phyloP scores from a whole-genome alignment of 2,329 filamentous ascomycete species.

The Cordyceps cateniannulata region DNA sequence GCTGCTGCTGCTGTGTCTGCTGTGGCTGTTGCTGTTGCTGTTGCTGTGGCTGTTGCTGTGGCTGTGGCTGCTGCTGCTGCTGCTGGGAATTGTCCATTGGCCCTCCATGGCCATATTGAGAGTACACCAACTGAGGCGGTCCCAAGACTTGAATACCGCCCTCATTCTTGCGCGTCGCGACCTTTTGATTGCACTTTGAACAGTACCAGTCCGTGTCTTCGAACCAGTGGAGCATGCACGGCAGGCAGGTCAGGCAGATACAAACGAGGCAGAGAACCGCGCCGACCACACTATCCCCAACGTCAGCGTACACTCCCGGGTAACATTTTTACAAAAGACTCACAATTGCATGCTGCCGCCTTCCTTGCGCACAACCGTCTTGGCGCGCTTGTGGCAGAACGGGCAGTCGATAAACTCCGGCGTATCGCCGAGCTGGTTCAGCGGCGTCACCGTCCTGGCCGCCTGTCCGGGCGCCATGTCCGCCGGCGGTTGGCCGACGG shows the following conservation, averaged over 20 bases:
- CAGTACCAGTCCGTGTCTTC: slow-evolving; percentile 25
- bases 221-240: slow-evolving; percentile 27
- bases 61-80: slow-evolving; percentile 6
- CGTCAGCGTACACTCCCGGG: neutral
- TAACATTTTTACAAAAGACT: neutral
- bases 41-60: neutral
- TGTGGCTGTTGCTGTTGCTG: neutral
- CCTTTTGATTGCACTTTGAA: slow-evolving; percentile 22
- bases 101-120: slow-evolving; percentile 14
- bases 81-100: slow-evolving; percentile 2
- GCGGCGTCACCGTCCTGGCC: slow-evolving; percentile 11
- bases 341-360: slow-evolving; percentile 23
- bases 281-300: slow-evolving; percentile 20
- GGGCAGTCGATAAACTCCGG: slow-evolving; percentile 26
- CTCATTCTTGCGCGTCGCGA: slow-evolving; percentile 20
- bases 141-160: slow-evolving; percentile 18
- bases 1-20: slow-evolving; percentile 1
- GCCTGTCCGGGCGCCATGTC: neutral
- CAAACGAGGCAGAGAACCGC: slow-evolving; percentile 25
- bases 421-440: slow-evolving; percentile 19
- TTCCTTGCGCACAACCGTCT: slow-evolving; percentile 17
- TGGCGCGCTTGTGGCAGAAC: slow-evolving; percentile 22
- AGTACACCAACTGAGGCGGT: slow-evolving; percentile 14
- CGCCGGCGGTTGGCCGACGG: neutral
- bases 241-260: slow-evolving; percentile 25